Evolutionary conservation across 2,329 filamentous ascomycete genomes (phyloP).

Genomic region (Ciborinia camelliae): DNA sequence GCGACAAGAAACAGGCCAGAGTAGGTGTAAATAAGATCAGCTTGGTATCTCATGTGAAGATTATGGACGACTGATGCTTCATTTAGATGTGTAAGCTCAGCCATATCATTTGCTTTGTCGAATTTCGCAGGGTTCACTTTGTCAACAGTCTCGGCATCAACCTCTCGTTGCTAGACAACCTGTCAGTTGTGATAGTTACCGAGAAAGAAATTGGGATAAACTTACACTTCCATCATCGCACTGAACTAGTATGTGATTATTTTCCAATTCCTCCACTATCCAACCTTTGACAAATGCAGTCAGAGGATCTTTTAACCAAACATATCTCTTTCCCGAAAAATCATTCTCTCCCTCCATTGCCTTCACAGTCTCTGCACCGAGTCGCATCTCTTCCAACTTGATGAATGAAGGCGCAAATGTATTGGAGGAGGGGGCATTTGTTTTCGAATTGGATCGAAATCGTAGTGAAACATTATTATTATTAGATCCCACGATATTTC

Average conservation of each 20-base stretch:
- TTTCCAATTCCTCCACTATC: conserved; percentile 76
- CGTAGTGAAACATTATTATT: conserved; percentile 33
- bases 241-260: conserved; percentile 73
- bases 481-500: conserved; percentile 38
- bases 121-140: conserved; percentile 99
- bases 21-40: conserved; percentile 97
- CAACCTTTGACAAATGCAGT: conserved; percentile 89
- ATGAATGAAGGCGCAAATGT: conserved; percentile 98
- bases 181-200: conserved; percentile 22
- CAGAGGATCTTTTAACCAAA: conserved; percentile 89
- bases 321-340: conserved; percentile 97
- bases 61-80: conserved; percentile 98
- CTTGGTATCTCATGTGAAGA: conserved; percentile 88
- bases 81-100: conserved; percentile 94
- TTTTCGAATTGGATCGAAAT: conserved; percentile 61
- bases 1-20: conserved; percentile 96
- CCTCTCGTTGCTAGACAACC: conserved; percentile 71
- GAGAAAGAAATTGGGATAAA: conserved; percentile 22
- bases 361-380: conserved; percentile 52
- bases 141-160: conserved; percentile 83
- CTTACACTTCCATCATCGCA: conserved; percentile 87
- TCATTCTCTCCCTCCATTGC: conserved; percentile 97
- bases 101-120: conserved; percentile 99
- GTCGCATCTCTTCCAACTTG: conserved; percentile 73
- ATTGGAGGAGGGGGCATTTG: conserved; percentile 60